Conservation (phyloP, 305 asterid species). For the Euphrasia arctica region DNA sequence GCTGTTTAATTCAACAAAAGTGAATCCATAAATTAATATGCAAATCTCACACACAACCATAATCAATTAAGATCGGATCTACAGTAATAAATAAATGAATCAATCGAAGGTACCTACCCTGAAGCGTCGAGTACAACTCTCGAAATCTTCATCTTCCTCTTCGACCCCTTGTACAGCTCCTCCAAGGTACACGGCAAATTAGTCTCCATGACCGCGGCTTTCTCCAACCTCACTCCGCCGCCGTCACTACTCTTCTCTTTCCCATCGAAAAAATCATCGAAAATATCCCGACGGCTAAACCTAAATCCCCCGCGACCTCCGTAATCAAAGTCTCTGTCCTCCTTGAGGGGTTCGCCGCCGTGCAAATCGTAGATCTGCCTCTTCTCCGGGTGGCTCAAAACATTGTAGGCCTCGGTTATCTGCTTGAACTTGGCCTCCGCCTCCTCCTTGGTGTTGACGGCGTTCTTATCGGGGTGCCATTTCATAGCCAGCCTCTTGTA, state of each 20-base stretch:
- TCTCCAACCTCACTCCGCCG: conserved; percentile 43
- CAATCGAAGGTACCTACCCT: conserved; percentile 48
- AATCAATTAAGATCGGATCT: neutral
- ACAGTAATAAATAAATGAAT: neutral
- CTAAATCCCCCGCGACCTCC: conserved; percentile 33
- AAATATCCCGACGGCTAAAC: conserved; percentile 68
- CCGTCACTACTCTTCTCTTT: conserved; percentile 28
- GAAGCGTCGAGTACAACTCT: conserved; percentile 52
- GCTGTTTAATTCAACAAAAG: conserved; percentile 10
- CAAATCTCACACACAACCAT: neutral
- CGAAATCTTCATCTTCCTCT: conserved; percentile 86
- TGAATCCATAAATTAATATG: conserved; percentile 10
- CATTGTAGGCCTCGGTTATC: conserved; percentile 89
- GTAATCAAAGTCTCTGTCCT: conserved; percentile 27
- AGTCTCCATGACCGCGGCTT: conserved; percentile 77
- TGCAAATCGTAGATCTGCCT: conserved; percentile 89
- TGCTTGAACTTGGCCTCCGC: conserved; percentile 93
- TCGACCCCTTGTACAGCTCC: conserved; percentile 82
- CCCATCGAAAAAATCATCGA: conserved; percentile 66
- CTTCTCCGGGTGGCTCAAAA: conserved; percentile 65
- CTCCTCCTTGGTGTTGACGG: conserved; percentile 59
- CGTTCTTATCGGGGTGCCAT: conserved; percentile 95
- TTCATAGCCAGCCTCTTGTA: conserved; percentile 86
- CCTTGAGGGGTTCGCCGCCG: conserved; percentile 72
- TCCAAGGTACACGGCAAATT: conserved; percentile 81